Base-by-base conservation (phyloP, 176 grass and related monocot genomes). In the Typha latifolia region DNA sequence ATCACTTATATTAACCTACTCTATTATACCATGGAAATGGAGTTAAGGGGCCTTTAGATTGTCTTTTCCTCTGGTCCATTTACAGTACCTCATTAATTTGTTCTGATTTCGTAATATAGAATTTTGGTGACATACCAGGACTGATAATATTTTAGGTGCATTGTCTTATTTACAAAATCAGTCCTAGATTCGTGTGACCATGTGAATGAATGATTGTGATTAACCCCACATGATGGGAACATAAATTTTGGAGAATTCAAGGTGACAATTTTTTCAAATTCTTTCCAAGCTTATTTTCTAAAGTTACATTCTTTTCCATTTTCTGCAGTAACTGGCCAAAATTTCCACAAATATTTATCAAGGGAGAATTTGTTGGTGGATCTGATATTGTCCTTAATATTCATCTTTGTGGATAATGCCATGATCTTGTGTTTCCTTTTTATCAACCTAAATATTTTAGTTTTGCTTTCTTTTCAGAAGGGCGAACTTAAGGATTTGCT, bases 291-390 rank as follows among this genome's bases (percentile, higher is more conserved):
- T 21, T 57, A 18, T 2, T 20, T 57, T 57, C n/a, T 57, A 18
- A 18, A 5, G 52, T 8, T 57, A 47, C 15, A 68, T 43, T 80
- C 73, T 62, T 21, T 12, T 56, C 67, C 59, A 47, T 48, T 77
- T 56, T 48, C 7, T 74, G 76, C 79, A 90, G 95, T 63, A 85
- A 90, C 55, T 99, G 89, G 86, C 86, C 95, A 37, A 93, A 89
- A 43, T 99, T 99, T 83, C 89, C 95, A 3, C 89, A 99, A 83
- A 74, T 99, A 75, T 93, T 93, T 82, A 93, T 99, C 47, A 93
- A 99, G 22, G 86, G 94, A 72, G 89, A 99, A 55, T 99, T 99
- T 59, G 71, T 99, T 37, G 95, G 95, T 6, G 95, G 95, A 32
- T 93, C 95, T 53, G 95, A 99, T 84, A 90, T 93, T 72, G 83